Percentiles rank a stretch among this genome's conserved stretches.
These are phyloP conservation scores for Fusarium phyllophilum DNA, from an alignment of 2,329 filamentous ascomycete species.

Conservation along the genomic window DNA sequence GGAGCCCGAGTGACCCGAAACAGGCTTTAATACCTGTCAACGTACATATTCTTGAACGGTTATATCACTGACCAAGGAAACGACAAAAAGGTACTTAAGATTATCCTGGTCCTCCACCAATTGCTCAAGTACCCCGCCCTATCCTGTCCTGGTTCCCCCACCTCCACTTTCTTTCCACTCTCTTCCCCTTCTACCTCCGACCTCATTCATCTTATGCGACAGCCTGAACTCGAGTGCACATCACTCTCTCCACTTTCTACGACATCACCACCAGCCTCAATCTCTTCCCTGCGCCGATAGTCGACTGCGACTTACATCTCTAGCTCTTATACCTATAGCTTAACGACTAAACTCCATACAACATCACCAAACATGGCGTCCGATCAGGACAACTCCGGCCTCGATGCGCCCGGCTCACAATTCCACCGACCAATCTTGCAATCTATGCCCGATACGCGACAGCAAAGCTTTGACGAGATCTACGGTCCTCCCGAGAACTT, in stretches of 20 bases:
- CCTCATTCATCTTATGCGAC: constrained; percentile 29
- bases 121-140: constrained; percentile 20
- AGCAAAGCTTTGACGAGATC: constrained; percentile 98
- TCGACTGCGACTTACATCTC: not conserved
- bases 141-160: not conserved
- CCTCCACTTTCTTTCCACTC: not conserved
- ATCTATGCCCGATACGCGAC: constrained; percentile 77
- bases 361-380: constrained; percentile 57
- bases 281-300: not conserved
- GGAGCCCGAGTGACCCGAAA: constrained; percentile 15
- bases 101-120: not conserved
- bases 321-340: not conserved
- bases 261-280: constrained; percentile 16
- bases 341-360: not conserved
- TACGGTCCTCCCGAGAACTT: constrained; percentile 99
- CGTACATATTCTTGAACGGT: constrained; percentile 1
- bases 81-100: not conserved
- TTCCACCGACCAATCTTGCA: constrained; percentile 67
- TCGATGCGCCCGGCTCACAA: constrained; percentile 47
- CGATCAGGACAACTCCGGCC: constrained; percentile 49
- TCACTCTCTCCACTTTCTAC: constrained; percentile 13
- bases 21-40: not conserved
- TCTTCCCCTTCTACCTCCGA: not conserved
- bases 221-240: not conserved
- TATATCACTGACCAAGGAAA: not conserved